phyloP scores from a whole-genome alignment of 169 alveolate species.

The Plasmodium relictum region DNA sequence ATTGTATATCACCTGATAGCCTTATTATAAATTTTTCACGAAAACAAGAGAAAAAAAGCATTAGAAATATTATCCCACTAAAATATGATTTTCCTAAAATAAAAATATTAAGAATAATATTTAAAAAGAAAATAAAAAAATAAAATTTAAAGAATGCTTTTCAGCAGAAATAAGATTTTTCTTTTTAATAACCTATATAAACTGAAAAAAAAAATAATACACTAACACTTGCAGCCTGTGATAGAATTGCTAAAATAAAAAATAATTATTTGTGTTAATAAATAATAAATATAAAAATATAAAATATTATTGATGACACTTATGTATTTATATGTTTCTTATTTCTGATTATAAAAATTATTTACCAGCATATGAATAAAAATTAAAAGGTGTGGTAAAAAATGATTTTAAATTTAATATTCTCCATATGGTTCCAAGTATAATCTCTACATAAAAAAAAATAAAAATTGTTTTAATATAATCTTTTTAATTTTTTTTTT shows the following conservation, averaged over 20 bases:
- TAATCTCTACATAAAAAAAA: constrained; percentile 20
- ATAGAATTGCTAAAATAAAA: constrained; percentile 28
- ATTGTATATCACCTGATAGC: constrained; percentile 9
- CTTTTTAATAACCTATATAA: constrained; percentile 35
- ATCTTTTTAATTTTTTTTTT: background rate
- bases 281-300: background rate
- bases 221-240: constrained; percentile 72
- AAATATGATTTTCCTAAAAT: constrained; percentile 56
- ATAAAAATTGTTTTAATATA: background rate
- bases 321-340: too few relatives aligned
- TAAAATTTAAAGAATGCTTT: background rate
- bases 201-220: constrained; percentile 43
- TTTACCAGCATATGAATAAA: constrained; percentile 60
- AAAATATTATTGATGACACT: background rate
- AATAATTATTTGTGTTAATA: background rate
- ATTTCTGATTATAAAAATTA: too few relatives aligned
- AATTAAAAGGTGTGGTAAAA: constrained; percentile 50
- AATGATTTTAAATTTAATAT: constrained; percentile 9
- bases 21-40: constrained; percentile 68
- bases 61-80: constrained; percentile 34
- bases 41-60: constrained; percentile 72
- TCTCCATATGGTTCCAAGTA: constrained; percentile 56
- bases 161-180: background rate
- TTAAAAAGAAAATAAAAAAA: background rate
- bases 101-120: background rate